A percentile compares a stretch with the other conserved stretches of the same genome.
Evolutionary conservation across 805 yeast genomes (phyloP).

Genomic region (Saturnispora silvae): DNA sequence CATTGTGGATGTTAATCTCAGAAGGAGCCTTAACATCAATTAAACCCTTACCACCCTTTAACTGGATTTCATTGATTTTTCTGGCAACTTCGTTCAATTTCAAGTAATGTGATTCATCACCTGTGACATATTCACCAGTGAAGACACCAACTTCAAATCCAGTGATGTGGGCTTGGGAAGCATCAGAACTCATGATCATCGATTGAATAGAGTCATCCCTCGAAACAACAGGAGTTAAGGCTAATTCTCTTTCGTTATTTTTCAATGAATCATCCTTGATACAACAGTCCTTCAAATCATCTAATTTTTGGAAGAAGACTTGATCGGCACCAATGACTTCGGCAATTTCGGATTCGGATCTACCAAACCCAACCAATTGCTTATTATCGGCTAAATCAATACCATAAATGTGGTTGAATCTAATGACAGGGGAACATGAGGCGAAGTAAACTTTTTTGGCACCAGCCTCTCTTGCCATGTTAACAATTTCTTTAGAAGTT

Average conservation of each 20-base stretch:
- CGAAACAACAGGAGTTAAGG: constrained; percentile 27
- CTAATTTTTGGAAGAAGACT: constrained; percentile 78
- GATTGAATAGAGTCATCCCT: constrained; percentile 23
- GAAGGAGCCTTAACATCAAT: constrained; percentile 72
- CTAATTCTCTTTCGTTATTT: constrained; percentile 25
- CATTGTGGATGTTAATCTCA: constrained; percentile 46
- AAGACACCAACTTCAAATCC: constrained; percentile 94
- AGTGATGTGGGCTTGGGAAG: constrained; percentile 32
- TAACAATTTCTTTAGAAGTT: constrained; percentile 89
- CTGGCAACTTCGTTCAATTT: constrained; percentile 74
- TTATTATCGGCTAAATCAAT: constrained; percentile 93
- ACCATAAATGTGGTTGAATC: constrained; percentile 93
- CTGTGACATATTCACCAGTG: constrained; percentile 92
- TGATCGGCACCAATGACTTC: constrained; percentile 77
- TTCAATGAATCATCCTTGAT: constrained; percentile 24
- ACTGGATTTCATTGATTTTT: constrained; percentile 50
- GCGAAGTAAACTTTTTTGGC: constrained; percentile 94
- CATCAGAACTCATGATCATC: constrained; percentile 15
- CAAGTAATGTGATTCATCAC: constrained; percentile 74
- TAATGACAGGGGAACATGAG: constrained; percentile 96
- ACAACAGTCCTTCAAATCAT: constrained; percentile 79
- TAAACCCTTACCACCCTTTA: constrained; percentile 30
- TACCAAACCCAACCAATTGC: constrained; percentile 82
- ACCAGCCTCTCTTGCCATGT: constrained; percentile 98
- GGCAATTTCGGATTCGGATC: constrained; percentile 66